Conservation (phyloP, 805 yeast species). For the Deakozyma indianensis region DNA sequence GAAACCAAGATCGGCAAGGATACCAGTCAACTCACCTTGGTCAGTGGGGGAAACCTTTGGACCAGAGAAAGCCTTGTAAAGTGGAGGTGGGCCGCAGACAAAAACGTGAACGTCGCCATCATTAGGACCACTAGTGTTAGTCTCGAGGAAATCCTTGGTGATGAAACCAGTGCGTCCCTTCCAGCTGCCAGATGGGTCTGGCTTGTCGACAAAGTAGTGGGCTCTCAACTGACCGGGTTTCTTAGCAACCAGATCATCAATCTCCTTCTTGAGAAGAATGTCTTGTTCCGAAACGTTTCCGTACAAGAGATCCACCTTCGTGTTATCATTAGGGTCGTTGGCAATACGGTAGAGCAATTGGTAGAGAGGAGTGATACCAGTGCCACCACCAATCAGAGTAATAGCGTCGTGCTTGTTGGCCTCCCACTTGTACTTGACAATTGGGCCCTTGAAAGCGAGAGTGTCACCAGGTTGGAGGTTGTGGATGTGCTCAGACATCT, state of each 20-base stretch:
- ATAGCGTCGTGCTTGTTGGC: slow-evolving; percentile 73
- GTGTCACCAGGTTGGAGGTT: slow-evolving; percentile 65
- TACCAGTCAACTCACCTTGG: slow-evolving; percentile 90
- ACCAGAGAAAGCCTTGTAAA: slow-evolving; percentile 78
- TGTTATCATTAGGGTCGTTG: slow-evolving; percentile 67
- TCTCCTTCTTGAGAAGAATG: slow-evolving; percentile 58
- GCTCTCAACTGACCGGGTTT: slow-evolving; percentile 69
- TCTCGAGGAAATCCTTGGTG: slow-evolving; percentile 27
- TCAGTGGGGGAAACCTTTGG: slow-evolving; percentile 70
- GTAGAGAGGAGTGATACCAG: slow-evolving; percentile 88
- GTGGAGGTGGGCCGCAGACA: slow-evolving; percentile 87
- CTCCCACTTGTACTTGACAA: slow-evolving; percentile 79
- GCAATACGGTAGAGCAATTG: slow-evolving; percentile 65
- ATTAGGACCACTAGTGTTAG: slow-evolving; percentile 26
- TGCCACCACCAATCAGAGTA: slow-evolving; percentile 85
- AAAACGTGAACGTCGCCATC: slow-evolving; percentile 55
- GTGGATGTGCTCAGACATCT: slow-evolving; percentile 63
- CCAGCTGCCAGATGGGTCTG: slow-evolving; percentile 26
- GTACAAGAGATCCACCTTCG: slow-evolving; percentile 66
- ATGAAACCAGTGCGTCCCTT: slow-evolving; percentile 62
- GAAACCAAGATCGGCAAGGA: slow-evolving; percentile 78
- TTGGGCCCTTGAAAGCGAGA: slow-evolving; percentile 86
- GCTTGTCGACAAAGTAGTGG: slow-evolving; percentile 59
- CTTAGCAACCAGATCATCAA: slow-evolving; percentile 49
- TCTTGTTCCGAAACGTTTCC: slow-evolving; percentile 63